phyloP scores from a whole-genome alignment of 805 yeast genomes.

The Starmerella bombicola region DNA sequence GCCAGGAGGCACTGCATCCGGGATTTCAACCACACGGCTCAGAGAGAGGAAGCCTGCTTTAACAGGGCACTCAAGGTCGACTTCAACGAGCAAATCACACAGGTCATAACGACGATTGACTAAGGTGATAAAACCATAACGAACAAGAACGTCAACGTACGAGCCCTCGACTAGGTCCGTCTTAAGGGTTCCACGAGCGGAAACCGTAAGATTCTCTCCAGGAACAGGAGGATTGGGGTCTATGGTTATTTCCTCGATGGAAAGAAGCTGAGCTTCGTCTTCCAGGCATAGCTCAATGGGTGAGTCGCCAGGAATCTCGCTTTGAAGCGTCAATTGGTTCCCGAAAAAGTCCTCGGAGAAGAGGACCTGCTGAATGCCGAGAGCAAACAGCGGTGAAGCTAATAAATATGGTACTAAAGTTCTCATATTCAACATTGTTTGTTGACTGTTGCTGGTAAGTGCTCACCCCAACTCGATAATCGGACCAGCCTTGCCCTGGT shows the following conservation, averaged over 20 bases:
- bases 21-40: slow-evolving; percentile 65
- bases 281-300: slow-evolving; percentile 73
- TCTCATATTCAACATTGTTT: too few relatives aligned
- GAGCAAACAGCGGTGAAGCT: too few relatives aligned
- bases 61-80: slow-evolving; percentile 78
- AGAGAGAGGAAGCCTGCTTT: slow-evolving; percentile 54
- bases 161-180: slow-evolving; percentile 66
- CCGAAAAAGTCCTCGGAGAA: too few relatives aligned
- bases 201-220: slow-evolving; percentile 70
- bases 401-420: too few relatives aligned
- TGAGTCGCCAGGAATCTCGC: slow-evolving; percentile 74
- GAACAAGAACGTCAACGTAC: slow-evolving; percentile 85
- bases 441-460: too few relatives aligned
- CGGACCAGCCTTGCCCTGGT: too few relatives aligned
- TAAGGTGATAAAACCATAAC: slow-evolving; percentile 81
- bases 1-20: slow-evolving; percentile 91
- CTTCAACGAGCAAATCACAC: slow-evolving; percentile 75
- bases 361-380: too few relatives aligned
- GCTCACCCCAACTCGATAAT: too few relatives aligned
- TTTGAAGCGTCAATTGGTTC: too few relatives aligned
- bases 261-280: slow-evolving; percentile 48
- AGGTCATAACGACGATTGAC: slow-evolving; percentile 83
- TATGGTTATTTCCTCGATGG: slow-evolving; percentile 46
- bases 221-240: slow-evolving; percentile 81
- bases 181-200: slow-evolving; percentile 55